phyloP scores from a whole-genome alignment of 106 monocot genomes.

The Posidonia australis region DNA sequence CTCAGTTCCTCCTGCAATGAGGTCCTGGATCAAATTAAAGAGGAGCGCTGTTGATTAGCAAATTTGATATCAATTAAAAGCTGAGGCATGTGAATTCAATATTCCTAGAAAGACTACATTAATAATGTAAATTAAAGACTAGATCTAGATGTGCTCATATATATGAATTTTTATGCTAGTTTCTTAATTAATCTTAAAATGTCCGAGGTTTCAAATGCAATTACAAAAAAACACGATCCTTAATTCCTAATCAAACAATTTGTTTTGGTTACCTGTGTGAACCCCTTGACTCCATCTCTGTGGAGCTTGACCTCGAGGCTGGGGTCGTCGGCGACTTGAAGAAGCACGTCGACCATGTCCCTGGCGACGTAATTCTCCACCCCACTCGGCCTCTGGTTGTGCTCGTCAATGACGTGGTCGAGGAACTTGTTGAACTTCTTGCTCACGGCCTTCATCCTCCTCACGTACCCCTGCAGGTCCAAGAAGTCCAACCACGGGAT shows the following conservation, averaged over 20 bases:
- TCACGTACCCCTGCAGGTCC: conserved; percentile 63
- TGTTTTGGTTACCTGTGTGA: conserved; percentile 30
- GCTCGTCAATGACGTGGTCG: conserved; percentile 69
- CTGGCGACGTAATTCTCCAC: conserved; percentile 23
- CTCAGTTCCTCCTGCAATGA: conserved; percentile 16
- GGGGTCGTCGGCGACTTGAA: conserved; percentile 43
- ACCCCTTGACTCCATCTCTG: conserved; percentile 53
- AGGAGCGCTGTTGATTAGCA: no score
- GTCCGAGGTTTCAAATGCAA: no score
- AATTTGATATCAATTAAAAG: no score
- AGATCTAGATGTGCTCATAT: no score
- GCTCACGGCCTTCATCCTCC: conserved; percentile 56
- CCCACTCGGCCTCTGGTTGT: conserved; percentile 28
- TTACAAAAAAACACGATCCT: no score
- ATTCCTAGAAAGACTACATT: no score
- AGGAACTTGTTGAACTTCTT: conserved; percentile 60
- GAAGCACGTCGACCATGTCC: conserved; percentile 42
- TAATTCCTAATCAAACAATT: background rate
- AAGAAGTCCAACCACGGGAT: conserved; percentile 50
- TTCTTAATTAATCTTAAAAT: no score
- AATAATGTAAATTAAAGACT: no score
- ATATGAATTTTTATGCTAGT: no score
- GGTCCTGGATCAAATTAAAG: conserved; percentile 6
- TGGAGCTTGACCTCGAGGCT: conserved; percentile 37
- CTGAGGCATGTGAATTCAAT: no score